phyloP scores from a whole-genome alignment of 2,329 filamentous ascomycete genomes.

The Cladophialophora bantiana region DNA sequence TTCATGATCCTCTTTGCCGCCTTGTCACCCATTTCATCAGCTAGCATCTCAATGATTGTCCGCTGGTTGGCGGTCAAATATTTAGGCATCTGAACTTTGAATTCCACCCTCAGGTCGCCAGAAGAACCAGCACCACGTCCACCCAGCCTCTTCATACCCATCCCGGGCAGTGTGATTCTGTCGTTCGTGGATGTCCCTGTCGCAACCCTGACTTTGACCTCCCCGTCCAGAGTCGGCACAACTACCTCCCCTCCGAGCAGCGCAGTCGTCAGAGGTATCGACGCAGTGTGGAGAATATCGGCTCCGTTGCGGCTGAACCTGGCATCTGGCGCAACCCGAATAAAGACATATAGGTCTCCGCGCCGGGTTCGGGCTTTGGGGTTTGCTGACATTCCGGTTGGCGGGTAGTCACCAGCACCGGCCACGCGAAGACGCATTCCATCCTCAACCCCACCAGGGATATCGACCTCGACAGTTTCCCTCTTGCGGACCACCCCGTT shows the following conservation, averaged over 20 bases:
- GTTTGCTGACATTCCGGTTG: conserved; percentile 72
- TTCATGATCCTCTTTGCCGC: conserved; percentile 93
- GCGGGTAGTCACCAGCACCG: conserved; percentile 85
- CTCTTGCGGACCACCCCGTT: conserved; percentile 83
- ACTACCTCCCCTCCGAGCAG: conserved; percentile 87
- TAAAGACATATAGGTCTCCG: conserved; percentile 90
- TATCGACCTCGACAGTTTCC: conserved; percentile 85
- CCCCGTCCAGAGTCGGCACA: conserved; percentile 87
- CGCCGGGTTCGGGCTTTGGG: conserved; percentile 70
- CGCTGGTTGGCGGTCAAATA: conserved; percentile 90
- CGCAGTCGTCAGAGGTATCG: conserved; percentile 90
- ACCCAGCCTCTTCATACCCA: conserved; percentile 90
- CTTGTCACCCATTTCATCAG: conserved; percentile 94
- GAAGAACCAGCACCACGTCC: conserved; percentile 66
- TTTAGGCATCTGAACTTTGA: conserved; percentile 94
- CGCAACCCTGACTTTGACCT: conserved; percentile 87
- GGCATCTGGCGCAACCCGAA: conserved; percentile 85
- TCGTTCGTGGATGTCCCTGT: conserved; percentile 94
- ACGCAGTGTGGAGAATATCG: conserved; percentile 91
- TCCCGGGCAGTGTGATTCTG: conserved; percentile 83
- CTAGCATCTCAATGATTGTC: conserved; percentile 92
- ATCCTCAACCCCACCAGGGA: conserved; percentile 94
- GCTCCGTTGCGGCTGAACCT: conserved; percentile 88
- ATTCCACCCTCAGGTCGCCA: conserved; percentile 91
- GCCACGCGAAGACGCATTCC: conserved; percentile 89